Evolutionary conservation across 306 rosid genomes (phyloP).

Genomic region (Luffa aegyptiaca): DNA sequence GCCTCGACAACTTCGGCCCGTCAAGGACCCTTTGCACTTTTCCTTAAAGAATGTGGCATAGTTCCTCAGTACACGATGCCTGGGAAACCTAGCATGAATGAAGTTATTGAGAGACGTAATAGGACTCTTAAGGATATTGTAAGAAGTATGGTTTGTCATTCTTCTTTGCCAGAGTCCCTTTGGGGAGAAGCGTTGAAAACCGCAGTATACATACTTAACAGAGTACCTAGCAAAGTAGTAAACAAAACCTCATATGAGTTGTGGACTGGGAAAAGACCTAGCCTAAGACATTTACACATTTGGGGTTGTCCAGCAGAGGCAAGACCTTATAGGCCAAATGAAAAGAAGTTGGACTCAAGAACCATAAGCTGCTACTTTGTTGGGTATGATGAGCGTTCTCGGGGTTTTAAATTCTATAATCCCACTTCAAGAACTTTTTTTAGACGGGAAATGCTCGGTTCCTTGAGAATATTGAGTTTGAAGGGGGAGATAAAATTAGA

Average conservation of each 20-base stretch:
- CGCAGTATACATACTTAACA: not conserved
- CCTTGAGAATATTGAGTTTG: not conserved
- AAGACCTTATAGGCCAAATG: not conserved
- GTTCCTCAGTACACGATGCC: not conserved
- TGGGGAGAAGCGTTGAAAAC: not conserved
- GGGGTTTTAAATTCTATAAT: not conserved
- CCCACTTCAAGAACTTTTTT: not conserved
- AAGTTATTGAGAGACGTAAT: not conserved
- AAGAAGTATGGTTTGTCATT: not conserved
- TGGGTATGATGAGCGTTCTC: not conserved
- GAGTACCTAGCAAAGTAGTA: not conserved
- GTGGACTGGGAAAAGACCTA: not conserved
- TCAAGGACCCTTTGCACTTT: too few relatives aligned
- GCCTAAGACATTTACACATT: not conserved
- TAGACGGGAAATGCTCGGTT: not conserved
- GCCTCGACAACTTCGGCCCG: too few relatives aligned
- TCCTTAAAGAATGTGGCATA: too few relatives aligned
- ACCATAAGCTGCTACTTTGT: not conserved
- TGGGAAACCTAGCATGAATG: not conserved
- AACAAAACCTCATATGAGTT: not conserved
- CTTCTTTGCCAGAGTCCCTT: not conserved
- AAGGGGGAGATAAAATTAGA: not conserved
- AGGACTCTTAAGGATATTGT: not conserved
- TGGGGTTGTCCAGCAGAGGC: not conserved
- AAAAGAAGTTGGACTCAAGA: not conserved